Percentiles rank a stretch among this genome's conserved stretches.
Conservation (phyloP, 768 basidiomycete genomes). For the Suillus americanus region DNA sequence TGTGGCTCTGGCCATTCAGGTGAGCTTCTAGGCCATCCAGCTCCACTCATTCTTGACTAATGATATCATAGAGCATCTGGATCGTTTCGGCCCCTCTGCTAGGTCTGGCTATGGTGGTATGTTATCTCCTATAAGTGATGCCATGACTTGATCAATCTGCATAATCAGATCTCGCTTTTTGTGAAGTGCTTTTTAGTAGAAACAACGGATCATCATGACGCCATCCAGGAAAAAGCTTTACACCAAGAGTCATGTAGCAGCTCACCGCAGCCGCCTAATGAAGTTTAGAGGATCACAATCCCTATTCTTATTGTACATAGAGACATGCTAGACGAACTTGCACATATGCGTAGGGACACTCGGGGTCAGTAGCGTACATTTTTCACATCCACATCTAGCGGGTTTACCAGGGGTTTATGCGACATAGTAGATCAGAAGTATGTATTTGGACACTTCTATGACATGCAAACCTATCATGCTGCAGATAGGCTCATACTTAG, state of each 20-base stretch:
- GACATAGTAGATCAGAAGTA: background rate
- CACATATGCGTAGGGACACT: background rate
- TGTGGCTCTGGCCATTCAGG: slow-evolving; percentile 65
- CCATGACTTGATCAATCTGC: background rate
- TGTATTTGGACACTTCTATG: background rate
- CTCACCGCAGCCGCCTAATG: slow-evolving; percentile 10
- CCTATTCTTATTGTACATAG: slow-evolving; percentile 18
- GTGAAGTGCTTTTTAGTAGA: slow-evolving; percentile 28
- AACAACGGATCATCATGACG: slow-evolving; percentile 12
- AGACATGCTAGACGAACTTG: background rate
- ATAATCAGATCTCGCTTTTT: slow-evolving; percentile 29
- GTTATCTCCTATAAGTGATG: slow-evolving; percentile 16
- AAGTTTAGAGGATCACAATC: slow-evolving; percentile 19
- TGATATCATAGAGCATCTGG: slow-evolving; percentile 61
- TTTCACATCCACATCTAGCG: background rate
- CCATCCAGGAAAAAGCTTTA: slow-evolving; percentile 20
- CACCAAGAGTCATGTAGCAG: slow-evolving; percentile 7
- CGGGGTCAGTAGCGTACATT: background rate
- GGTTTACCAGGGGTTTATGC: background rate
- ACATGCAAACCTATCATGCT: background rate
- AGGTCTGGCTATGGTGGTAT: slow-evolving; percentile 62
- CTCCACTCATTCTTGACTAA: slow-evolving; percentile 12
- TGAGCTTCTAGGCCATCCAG: slow-evolving; percentile 28
- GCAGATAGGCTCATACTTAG: background rate
- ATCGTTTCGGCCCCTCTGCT: slow-evolving; percentile 69